phyloP scores from a whole-genome alignment of 495 filamentous ascomycete species.

The Mytilinidion resinicola region DNA sequence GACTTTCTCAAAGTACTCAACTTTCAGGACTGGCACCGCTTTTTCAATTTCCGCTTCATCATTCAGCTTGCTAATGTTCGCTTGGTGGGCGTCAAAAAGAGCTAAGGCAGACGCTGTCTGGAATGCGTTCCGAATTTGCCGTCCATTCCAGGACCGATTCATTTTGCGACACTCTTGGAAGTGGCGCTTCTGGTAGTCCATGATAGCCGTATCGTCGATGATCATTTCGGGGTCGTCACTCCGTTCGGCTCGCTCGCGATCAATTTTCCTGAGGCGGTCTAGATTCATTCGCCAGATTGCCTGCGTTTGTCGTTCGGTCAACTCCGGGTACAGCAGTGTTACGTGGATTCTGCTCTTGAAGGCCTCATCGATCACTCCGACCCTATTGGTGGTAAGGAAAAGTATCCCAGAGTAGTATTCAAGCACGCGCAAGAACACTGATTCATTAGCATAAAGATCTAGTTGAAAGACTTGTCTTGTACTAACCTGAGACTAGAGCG shows the following conservation, averaged over 20 bases:
- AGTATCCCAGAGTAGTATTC: constrained; percentile 57
- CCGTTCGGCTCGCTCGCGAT: constrained; percentile 1
- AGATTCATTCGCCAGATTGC: constrained; percentile 35
- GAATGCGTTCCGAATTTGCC: constrained; percentile 28
- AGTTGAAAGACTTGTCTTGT: no score
- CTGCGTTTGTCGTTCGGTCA: constrained; percentile 31
- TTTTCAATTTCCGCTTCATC: not conserved
- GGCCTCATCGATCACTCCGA: constrained; percentile 46
- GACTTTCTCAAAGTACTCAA: constrained; percentile 12
- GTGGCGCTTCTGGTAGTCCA: constrained; percentile 2
- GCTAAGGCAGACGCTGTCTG: constrained; percentile 25
- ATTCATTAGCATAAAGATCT: not conserved
- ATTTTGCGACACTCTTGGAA: not conserved
- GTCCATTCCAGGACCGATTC: constrained; percentile 19
- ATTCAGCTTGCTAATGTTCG: not conserved
- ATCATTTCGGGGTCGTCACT: constrained; percentile 1
- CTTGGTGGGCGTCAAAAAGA: constrained; percentile 13
- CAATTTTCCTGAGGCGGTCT: constrained; percentile 19
- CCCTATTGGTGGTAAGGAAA: constrained; percentile 53
- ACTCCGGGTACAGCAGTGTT: constrained; percentile 42
- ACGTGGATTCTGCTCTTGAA: constrained; percentile 46
- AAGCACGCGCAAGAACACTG: constrained; percentile 39
- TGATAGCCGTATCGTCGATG: not conserved
- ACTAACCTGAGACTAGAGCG: constrained; percentile 14
- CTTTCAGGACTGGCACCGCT: not conserved